Evolutionary conservation across 495 filamentous ascomycete species (phyloP).

Genomic region (Hypoxylon cercidicola): DNA sequence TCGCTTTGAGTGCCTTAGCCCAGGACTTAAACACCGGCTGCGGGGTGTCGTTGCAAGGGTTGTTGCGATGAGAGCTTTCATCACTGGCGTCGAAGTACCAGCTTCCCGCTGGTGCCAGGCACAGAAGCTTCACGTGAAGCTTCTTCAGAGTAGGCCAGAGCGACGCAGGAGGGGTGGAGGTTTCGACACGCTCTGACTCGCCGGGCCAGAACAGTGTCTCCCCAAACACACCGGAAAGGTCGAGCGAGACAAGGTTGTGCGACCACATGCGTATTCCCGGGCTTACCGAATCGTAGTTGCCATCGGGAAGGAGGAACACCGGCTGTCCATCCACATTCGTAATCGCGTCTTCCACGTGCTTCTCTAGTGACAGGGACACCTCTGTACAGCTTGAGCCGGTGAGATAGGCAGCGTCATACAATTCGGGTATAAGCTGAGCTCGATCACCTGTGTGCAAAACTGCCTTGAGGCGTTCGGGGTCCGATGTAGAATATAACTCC

Average conservation of each 20-base stretch:
- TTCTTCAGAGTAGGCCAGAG: conserved; percentile 1
- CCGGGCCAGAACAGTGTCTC: conserved; percentile 13
- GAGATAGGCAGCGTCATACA: too few relatives aligned
- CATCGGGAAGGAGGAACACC: too few relatives aligned
- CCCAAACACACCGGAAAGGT: neutral
- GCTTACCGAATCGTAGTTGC: neutral
- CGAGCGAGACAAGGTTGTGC: neutral
- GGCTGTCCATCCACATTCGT: too few relatives aligned
- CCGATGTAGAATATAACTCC: too few relatives aligned
- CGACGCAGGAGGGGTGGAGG: neutral
- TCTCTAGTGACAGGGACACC: too few relatives aligned
- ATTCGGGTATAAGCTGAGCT: too few relatives aligned
- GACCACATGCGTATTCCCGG: conserved; percentile 8
- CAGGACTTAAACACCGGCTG: conserved; percentile 14
- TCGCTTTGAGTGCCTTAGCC: conserved; percentile 5
- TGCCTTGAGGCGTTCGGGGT: too few relatives aligned
- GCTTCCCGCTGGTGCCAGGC: neutral
- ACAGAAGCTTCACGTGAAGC: neutral
- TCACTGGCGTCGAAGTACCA: neutral
- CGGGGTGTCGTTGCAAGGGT: conserved; percentile 4
- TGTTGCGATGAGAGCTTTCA: neutral
- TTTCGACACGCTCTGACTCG: neutral
- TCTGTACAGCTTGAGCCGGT: too few relatives aligned
- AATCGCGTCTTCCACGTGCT: too few relatives aligned
- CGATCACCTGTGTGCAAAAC: too few relatives aligned